Percentiles rank a stretch among this genome's conserved stretches.
Conservation (phyloP, 2,329 filamentous ascomycete genomes). For the Talaromyces sp. region DNA sequence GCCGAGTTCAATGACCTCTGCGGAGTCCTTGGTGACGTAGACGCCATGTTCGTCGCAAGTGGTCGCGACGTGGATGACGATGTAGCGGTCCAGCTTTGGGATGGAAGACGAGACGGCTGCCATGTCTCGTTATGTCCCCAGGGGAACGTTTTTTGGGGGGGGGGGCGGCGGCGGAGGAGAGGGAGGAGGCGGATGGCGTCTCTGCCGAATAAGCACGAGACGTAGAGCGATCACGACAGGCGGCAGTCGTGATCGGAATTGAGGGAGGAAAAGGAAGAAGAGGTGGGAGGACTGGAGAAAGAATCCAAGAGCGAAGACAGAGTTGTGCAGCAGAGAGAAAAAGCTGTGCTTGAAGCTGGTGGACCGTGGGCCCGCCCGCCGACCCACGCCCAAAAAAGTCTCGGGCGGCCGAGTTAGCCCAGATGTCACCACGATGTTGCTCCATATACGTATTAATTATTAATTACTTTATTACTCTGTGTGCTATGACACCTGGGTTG, state of each 20-base stretch:
- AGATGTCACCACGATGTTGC: neutral
- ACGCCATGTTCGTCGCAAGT: conserved; percentile 99
- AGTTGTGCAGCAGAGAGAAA: conserved; percentile 17
- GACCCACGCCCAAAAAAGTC: neutral
- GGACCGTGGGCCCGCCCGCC: conserved; percentile 17
- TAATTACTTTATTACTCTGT: neutral
- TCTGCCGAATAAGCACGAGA: conserved; percentile 10
- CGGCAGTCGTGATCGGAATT: conserved; percentile 10
- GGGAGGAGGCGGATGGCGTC: conserved; percentile 7
- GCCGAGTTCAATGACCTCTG: conserved; percentile 97
- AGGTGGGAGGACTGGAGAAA: conserved; percentile 10
- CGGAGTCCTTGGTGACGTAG: conserved; percentile 98
- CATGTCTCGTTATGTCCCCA: conserved; percentile 26
- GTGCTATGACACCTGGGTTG: too few relatives aligned
- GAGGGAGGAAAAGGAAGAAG: neutral
- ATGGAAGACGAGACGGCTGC: conserved; percentile 47
- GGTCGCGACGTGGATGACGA: conserved; percentile 96
- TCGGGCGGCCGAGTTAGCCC: neutral
- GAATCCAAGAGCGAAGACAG: conserved; percentile 11
- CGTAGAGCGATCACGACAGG: conserved; percentile 11
- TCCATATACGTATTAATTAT: neutral
- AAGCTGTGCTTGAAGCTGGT: conserved; percentile 17
- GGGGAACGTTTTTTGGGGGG: conserved; percentile 2
- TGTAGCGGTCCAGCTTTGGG: conserved; percentile 85
- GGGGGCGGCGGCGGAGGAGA: conserved; percentile 6